A percentile compares a stretch with the other conserved stretches of the same genome.
Evolutionary conservation across 2,329 filamentous ascomycete genomes (phyloP).

Genomic region (Alternaria sp.): DNA sequence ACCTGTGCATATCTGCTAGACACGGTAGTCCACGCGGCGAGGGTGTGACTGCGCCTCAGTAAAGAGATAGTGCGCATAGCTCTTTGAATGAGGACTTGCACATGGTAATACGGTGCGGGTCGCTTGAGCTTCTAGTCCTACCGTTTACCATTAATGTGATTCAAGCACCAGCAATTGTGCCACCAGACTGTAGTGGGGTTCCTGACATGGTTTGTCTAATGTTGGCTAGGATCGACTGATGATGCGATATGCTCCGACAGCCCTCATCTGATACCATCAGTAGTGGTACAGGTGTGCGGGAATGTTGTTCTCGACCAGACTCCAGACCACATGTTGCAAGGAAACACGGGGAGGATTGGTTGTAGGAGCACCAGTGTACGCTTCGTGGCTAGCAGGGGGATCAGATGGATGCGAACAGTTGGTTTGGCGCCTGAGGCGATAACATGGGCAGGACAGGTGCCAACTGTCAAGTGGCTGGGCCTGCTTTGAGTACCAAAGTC

Average conservation of each 20-base stretch:
- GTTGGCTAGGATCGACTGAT: slow-evolving; percentile 23
- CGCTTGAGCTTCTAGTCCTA: slow-evolving; percentile 39
- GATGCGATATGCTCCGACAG: slow-evolving; percentile 23
- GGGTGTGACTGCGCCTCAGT: slow-evolving; percentile 39
- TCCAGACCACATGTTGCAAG: slow-evolving; percentile 39
- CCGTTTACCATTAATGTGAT: slow-evolving; percentile 25
- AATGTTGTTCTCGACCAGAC: slow-evolving; percentile 22
- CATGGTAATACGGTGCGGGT: slow-evolving; percentile 37
- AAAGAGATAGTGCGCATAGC: slow-evolving; percentile 12
- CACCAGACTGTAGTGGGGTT: slow-evolving; percentile 26
- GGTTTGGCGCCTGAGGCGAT: slow-evolving; percentile 48
- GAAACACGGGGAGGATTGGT: slow-evolving; percentile 20
- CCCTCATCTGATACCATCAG: slow-evolving; percentile 37
- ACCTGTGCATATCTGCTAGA: slow-evolving; percentile 47
- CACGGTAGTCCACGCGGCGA: slow-evolving; percentile 46
- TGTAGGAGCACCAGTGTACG: slow-evolving; percentile 9
- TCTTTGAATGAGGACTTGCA: slow-evolving; percentile 24
- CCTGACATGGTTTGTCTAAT: slow-evolving; percentile 21
- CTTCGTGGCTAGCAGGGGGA: slow-evolving; percentile 23
- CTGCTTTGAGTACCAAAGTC: slow-evolving; percentile 19
- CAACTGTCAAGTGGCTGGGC: slow-evolving; percentile 40
- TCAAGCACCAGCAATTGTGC: slow-evolving; percentile 25
- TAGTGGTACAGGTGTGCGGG: slow-evolving; percentile 40
- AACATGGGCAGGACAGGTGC: slow-evolving; percentile 24
- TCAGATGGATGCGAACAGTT: slow-evolving; percentile 47